Percentiles rank a stretch among this genome's conserved stretches.
These are phyloP conservation scores for Bombardia bombarda DNA, from an alignment of 495 filamentous ascomycete species.

Conservation along the genomic window DNA sequence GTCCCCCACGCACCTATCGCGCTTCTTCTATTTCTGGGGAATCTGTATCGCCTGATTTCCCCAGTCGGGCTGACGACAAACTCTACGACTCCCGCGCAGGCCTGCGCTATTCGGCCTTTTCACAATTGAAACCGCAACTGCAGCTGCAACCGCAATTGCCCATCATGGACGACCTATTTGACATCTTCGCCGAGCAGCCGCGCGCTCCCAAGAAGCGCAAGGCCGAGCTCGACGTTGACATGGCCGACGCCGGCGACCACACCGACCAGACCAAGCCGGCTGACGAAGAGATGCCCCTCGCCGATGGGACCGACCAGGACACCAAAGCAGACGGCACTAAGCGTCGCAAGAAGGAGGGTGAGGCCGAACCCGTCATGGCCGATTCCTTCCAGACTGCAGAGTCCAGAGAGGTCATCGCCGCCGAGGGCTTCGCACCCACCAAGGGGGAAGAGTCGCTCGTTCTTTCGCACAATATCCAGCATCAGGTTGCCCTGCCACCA, in stretches of 20 bases:
- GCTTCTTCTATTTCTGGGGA: no score
- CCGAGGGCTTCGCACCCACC: slow-evolving; percentile 69
- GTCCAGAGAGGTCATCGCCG: slow-evolving; percentile 76
- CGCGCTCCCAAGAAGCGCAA: slow-evolving; percentile 59
- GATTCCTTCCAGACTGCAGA: slow-evolving; percentile 96
- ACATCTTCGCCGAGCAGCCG: slow-evolving; percentile 69
- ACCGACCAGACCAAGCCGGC: not conserved
- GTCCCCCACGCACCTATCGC: no score
- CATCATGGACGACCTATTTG: slow-evolving; percentile 85
- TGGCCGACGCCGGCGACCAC: slow-evolving; percentile 32
- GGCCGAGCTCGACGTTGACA: slow-evolving; percentile 60
- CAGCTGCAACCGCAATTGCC: no score
- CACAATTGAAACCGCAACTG: no score
- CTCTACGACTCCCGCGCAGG: not conserved
- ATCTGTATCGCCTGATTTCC: not conserved
- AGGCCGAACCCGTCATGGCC: slow-evolving; percentile 74
- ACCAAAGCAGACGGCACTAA: no score
- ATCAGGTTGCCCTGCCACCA: slow-evolving; percentile 91
- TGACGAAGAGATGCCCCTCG: slow-evolving; percentile 8
- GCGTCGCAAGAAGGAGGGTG: slow-evolving; percentile 64
- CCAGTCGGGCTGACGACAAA: not conserved
- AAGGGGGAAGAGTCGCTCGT: slow-evolving; percentile 57
- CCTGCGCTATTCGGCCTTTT: no score
- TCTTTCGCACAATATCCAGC: slow-evolving; percentile 92
- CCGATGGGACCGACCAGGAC: slow-evolving; percentile 27